phyloP scores from a whole-genome alignment of 371 early-diverging fungal species.

The Mucor piriformis region DNA sequence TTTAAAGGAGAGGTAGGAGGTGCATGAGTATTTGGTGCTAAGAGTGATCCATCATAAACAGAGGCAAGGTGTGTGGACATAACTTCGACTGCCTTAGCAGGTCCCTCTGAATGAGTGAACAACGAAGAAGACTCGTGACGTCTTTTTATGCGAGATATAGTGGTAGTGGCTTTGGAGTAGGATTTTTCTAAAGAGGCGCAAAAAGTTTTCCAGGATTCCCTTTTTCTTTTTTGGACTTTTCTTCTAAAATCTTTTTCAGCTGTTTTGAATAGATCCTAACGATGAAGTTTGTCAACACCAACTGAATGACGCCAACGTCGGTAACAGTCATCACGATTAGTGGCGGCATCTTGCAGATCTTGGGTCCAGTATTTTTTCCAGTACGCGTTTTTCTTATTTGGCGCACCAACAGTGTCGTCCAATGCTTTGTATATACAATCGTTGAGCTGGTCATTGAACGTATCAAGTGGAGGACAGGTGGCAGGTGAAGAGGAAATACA shows the following conservation, averaged over 20 bases:
- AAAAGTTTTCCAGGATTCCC: conserved; percentile 1
- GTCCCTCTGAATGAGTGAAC: conserved; percentile 20
- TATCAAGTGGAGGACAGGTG: conserved; percentile 8
- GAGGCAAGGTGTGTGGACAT: conserved; percentile 20
- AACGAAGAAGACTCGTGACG: conserved; percentile 1
- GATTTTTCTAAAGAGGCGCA: conserved; percentile 3
- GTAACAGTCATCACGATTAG: conserved; percentile 3
- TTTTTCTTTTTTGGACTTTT: conserved; percentile 1
- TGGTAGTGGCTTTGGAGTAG: conserved; percentile 1
- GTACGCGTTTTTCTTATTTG: not conserved
- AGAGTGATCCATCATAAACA: conserved; percentile 11
- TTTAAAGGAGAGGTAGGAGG: not conserved
- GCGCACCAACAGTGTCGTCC: conserved; percentile 10
- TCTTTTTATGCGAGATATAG: not conserved
- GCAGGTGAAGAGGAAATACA: conserved; percentile 1
- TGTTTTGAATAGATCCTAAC: conserved; percentile 2
- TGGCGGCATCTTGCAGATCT: conserved; percentile 6
- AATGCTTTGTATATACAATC: conserved; percentile 9
- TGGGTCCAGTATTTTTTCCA: conserved; percentile 22
- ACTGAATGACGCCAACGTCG: conserved; percentile 8
- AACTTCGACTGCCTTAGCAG: conserved; percentile 1
- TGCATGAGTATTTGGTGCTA: not conserved
- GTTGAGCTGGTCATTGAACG: not conserved
- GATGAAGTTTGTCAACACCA: conserved; percentile 4
- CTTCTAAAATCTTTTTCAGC: conserved; percentile 1